Base-by-base conservation (phyloP, 345 rosid genomes). In the Schrenkiella parvula region DNA sequence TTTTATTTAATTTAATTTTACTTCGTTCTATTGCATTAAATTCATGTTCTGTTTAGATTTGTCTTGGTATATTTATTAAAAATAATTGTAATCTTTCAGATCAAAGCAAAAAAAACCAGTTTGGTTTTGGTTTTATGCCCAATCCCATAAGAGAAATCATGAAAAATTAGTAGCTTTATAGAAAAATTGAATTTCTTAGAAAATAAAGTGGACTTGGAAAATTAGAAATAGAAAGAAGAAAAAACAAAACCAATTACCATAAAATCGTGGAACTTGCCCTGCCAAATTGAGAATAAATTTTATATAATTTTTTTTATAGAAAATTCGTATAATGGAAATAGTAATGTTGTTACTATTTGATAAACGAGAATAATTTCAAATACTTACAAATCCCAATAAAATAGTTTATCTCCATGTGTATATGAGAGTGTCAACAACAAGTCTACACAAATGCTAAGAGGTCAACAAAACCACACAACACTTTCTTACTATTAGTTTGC, bases 391-490 rank as follows among this genome's bases (percentile, higher is more conserved):
- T 56, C 28, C 74, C 64, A 61, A 61, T 61, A 61, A 68, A 67
- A 34, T 50, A 52, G 18, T 32, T 66, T 18, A 50, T 66, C 18
- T 59, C 73, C 54, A 51, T 67, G 64, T 53, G 62, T 47, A 42
- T 41, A 23, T 17, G 68, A 43, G 48, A 32, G 74, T 76, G 75
- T 76, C 79, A 76, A 76, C 79, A 29, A 76, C 79, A 69, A 76
- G 75, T 76, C 79, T 76, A 31, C 71, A 55, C 44, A 70, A 70
- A 63, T 28, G 66, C 35, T 62, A 44, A 54, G 57, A 69, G 64
- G 79, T 69, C 79, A 76, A 76, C 75, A 63, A 69, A 52, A 76
- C 79, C 74, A 54, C 70, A 54, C 69, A 50, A 52, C 63, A 35
- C 50, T 68, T 68, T 61, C 68, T 60, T 68, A 68, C 74, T 18